Percentiles rank a stretch among this genome's conserved stretches.
These are phyloP conservation scores for Saccharomycopsis fermentans DNA, from an alignment of 805 yeast genomes.

Conservation along the genomic window DNA sequence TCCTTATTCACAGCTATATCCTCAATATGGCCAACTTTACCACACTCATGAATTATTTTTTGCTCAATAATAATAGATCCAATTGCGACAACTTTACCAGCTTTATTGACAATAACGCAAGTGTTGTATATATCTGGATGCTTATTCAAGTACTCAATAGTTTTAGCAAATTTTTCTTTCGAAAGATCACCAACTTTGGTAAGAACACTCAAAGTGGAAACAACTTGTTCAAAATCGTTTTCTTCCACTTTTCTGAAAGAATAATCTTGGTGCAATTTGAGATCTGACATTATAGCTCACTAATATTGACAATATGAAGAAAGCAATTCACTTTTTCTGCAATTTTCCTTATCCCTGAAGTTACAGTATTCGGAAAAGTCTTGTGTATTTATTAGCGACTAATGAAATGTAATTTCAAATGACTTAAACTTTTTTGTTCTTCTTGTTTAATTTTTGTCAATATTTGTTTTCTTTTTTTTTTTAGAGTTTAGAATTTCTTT, in stretches of 20 bases:
- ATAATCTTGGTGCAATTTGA: slow-evolving; percentile 53
- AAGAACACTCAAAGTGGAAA: slow-evolving; percentile 52
- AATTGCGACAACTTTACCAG: slow-evolving; percentile 59
- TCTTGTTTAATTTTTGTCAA: neutral
- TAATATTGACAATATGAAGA: neutral
- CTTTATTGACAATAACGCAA: slow-evolving; percentile 49
- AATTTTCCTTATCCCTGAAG: too few species aligned
- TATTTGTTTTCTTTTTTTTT: neutral
- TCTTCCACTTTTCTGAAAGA: slow-evolving; percentile 44
- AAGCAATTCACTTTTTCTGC: too few species aligned
- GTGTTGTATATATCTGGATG: slow-evolving; percentile 50
- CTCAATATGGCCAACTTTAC: slow-evolving; percentile 87
- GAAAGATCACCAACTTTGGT: slow-evolving; percentile 78
- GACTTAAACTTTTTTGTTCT: too few species aligned
- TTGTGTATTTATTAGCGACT: neutral
- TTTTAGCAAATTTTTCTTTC: slow-evolving; percentile 35
- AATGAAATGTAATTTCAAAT: neutral
- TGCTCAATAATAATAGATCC: slow-evolving; percentile 75
- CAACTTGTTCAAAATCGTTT: slow-evolving; percentile 56
- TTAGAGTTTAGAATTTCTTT: neutral
- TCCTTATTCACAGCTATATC: slow-evolving; percentile 72
- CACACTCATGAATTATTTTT: slow-evolving; percentile 76
- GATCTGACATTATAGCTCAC: neutral
- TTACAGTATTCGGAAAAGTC: too few species aligned
- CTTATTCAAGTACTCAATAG: slow-evolving; percentile 48